Evolutionary conservation across 805 yeast species (phyloP).

Genomic region (Cyberlindnera sargentensis): DNA sequence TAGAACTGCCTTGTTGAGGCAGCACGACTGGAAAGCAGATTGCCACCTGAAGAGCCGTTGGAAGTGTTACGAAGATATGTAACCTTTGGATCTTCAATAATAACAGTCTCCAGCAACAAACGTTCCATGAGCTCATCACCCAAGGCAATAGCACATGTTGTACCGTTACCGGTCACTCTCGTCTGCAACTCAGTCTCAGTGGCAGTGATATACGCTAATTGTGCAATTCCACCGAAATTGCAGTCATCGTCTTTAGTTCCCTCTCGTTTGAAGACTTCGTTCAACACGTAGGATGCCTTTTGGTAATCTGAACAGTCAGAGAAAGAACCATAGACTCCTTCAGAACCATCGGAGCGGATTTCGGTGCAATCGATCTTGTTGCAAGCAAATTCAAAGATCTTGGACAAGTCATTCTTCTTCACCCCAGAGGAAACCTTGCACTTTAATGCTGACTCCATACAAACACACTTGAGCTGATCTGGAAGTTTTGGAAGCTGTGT

Average conservation of each 20-base stretch:
- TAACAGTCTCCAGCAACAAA: not conserved
- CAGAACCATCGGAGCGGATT: constrained; percentile 48
- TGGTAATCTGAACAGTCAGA: constrained; percentile 63
- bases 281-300: constrained; percentile 54
- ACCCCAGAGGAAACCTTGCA: constrained; percentile 51
- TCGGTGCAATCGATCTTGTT: constrained; percentile 50
- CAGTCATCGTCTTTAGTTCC: constrained; percentile 29
- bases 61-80: not conserved
- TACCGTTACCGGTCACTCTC: constrained; percentile 8
- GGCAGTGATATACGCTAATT: constrained; percentile 8
- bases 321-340: constrained; percentile 58
- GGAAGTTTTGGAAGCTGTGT: constrained; percentile 64
- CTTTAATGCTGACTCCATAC: constrained; percentile 44
- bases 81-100: not conserved
- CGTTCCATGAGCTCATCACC: not conserved
- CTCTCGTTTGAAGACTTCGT: constrained; percentile 48
- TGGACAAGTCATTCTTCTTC: constrained; percentile 41
- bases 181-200: constrained; percentile 6
- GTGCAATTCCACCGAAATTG: constrained; percentile 19
- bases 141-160: constrained; percentile 16
- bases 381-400: constrained; percentile 53
- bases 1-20: constrained; percentile 5
- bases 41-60: not conserved
- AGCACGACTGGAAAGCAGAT: constrained; percentile 4
- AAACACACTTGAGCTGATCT: constrained; percentile 49